Conservation (phyloP, 2,329 filamentous ascomycete genomes). For the Leptodontidium sp. region DNA sequence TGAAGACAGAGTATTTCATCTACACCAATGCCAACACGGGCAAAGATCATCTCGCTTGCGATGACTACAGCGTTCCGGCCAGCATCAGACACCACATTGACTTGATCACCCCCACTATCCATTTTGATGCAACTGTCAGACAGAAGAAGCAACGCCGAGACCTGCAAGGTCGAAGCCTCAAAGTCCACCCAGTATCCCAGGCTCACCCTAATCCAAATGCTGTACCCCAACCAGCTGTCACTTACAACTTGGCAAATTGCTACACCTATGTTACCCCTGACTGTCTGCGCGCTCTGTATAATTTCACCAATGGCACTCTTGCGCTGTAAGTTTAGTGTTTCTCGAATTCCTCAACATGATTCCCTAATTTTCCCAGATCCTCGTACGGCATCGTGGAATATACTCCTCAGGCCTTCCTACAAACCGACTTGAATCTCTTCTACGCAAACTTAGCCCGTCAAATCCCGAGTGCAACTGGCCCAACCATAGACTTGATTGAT, state of each 20-base stretch:
- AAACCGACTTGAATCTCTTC: too few species aligned
- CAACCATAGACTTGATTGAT: too few species aligned
- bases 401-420: too few species aligned
- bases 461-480: too few species aligned
- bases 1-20: slow-evolving; percentile 56
- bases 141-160: slow-evolving; percentile 27
- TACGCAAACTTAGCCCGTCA: too few species aligned
- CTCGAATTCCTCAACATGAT: too few species aligned
- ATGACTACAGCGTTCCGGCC: slow-evolving; percentile 29
- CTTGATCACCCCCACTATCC: slow-evolving; percentile 32
- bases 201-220: slow-evolving; percentile 26
- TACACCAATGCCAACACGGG: slow-evolving; percentile 35
- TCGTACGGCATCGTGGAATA: too few species aligned
- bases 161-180: slow-evolving; percentile 28
- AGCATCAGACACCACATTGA: slow-evolving; percentile 29
- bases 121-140: slow-evolving; percentile 32
- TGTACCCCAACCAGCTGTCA: slow-evolving; percentile 13
- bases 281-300: slow-evolving; percentile 31
- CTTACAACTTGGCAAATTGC: slow-evolving; percentile 30
- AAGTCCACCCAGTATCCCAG: slow-evolving; percentile 49
- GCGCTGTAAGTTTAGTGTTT: not conserved
- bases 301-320: slow-evolving; percentile 46
- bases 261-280: slow-evolving; percentile 29
- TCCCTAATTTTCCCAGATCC: too few species aligned
- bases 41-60: slow-evolving; percentile 33